These are phyloP conservation scores for Leishmania arabica DNA, from an alignment of 208 protist species.

Conservation along the genomic window DNA sequence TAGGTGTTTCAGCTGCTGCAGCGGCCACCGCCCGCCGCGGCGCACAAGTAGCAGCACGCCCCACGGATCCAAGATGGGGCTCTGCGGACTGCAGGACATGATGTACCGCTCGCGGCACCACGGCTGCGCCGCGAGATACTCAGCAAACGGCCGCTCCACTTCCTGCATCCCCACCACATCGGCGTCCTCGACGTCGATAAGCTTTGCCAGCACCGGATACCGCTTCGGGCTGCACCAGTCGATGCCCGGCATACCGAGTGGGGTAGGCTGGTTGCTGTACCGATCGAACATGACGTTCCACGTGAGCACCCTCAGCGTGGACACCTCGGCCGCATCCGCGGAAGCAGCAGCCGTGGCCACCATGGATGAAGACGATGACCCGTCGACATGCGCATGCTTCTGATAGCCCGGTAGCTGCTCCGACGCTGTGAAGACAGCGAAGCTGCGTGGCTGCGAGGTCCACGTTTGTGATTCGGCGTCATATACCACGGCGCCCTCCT, in stretches of 20 bases:
- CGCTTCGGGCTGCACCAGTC: slow-evolving; percentile 90
- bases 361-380: not conserved
- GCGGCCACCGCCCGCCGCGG: slow-evolving; percentile 36
- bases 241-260: slow-evolving; percentile 90
- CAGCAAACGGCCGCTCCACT: slow-evolving; percentile 77
- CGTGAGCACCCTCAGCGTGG: slow-evolving; percentile 69
- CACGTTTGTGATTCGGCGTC: slow-evolving; percentile 26
- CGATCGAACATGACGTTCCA: slow-evolving; percentile 94
- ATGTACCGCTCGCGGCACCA: slow-evolving; percentile 79
- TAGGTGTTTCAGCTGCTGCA: slow-evolving; percentile 62
- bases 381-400: not conserved
- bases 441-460: slow-evolving; percentile 14
- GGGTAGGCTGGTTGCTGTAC: slow-evolving; percentile 88
- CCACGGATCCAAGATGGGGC: slow-evolving; percentile 76
- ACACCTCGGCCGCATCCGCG: not conserved
- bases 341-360: not conserved
- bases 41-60: slow-evolving; percentile 84
- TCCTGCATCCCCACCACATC: slow-evolving; percentile 93
- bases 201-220: slow-evolving; percentile 82
- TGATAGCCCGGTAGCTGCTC: not conserved
- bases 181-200: slow-evolving; percentile 75
- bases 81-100: slow-evolving; percentile 62
- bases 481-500: slow-evolving; percentile 21
- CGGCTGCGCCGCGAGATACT: slow-evolving; percentile 68
- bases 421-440: not conserved